Evolutionary conservation across 192 early-diverging fungal species (phyloP), one percentile per base, ranked within the genome.

Genomic region (Backusella circina): DNA sequence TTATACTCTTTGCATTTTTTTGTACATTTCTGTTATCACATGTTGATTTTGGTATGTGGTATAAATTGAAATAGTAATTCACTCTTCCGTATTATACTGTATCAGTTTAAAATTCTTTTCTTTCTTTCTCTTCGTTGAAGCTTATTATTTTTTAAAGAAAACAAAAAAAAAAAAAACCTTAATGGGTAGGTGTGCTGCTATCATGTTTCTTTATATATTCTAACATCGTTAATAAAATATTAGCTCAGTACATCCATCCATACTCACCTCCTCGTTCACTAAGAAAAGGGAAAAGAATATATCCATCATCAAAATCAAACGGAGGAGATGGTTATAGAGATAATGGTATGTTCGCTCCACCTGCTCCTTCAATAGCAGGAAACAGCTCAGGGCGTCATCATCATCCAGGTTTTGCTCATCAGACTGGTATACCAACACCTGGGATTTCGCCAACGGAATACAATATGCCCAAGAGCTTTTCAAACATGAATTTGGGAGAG

Each of bases 21-120:
- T 61, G 23, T 61, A 61, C 54, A 61, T 61, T 28, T 61, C 54
- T 61, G 54, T 61, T 61, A 26, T 61, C 54, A 61, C 54, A 61
- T 61, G 54, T 28, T 28, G 23, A 13, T 26, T 12, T 61, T 61
- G 54, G 54, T 61, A 61, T 61, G 54, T 28, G n/a, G 54, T 61
- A 61, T 61, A 28, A 61, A 61, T 61, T 61, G 54, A 61, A 61
- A 61, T 61, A 61, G 54, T 61, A 10, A 61, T 28, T 61, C 23
- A 3, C 26, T 61, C 26, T 10, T 61, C 10, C 9, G 23, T 26
- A 23, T 26, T 1, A 10, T 57, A 57, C 23, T 26, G 2, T 61
- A 61, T 26, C 8, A 61, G 10, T 61, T 61, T 12, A 28, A 28
- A 61, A 61, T 61, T 28, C 9, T 61, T 26, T 61, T 61, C 54